These are phyloP conservation scores for Phytomonas serpens DNA, from an alignment of 208 protist genomes.

Conservation along the genomic window DNA sequence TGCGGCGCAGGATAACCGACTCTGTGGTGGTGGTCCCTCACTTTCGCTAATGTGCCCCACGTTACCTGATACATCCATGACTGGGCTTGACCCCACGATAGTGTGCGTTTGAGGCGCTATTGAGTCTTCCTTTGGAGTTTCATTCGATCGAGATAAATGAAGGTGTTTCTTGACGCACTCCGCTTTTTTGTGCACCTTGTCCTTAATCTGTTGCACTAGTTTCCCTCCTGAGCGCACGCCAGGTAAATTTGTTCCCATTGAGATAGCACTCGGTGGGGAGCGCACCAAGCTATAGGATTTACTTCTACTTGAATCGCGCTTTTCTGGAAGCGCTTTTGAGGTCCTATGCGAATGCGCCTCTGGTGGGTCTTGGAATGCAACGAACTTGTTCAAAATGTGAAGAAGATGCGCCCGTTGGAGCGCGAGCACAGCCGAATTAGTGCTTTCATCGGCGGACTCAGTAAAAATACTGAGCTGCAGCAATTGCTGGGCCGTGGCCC, in stretches of 20 bases:
- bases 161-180: background rate
- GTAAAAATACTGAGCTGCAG: conserved; percentile 73
- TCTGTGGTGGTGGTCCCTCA: background rate
- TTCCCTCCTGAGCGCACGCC: background rate
- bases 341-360: conserved; percentile 12
- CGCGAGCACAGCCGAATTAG: conserved; percentile 61
- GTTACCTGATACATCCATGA: background rate
- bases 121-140: background rate
- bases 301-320: background rate
- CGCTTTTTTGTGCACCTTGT: background rate
- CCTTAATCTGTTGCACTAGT: background rate
- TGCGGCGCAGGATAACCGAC: background rate
- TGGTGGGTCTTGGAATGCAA: conserved; percentile 72
- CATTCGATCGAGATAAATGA: background rate
- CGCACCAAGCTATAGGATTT: background rate
- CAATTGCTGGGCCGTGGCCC: conserved; percentile 62
- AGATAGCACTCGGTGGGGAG: background rate
- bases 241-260: background rate
- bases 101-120: background rate
- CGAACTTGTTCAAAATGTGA: conserved; percentile 79
- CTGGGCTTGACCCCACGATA: background rate
- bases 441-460: conserved; percentile 50
- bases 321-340: background rate
- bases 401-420: conserved; percentile 74
- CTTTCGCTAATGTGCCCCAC: background rate